Percentiles rank a stretch among this genome's conserved stretches.
phyloP scores from a whole-genome alignment of 768 basidiomycete genomes.

The Naganishia vishniacii region DNA sequence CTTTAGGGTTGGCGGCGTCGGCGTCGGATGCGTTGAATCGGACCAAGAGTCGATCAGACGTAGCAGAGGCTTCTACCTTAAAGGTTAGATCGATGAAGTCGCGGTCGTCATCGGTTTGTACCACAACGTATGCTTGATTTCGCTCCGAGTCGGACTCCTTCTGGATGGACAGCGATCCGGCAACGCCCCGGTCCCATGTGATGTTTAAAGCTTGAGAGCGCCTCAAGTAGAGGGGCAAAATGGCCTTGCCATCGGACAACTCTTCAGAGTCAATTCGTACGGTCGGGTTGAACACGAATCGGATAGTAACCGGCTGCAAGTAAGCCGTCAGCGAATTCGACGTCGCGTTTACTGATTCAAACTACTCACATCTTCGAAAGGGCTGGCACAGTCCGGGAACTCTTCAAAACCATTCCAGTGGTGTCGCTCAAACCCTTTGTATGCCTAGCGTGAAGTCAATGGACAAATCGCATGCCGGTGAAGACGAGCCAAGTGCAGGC shows the following conservation, averaged over 20 bases:
- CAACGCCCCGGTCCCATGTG: conserved; percentile 1
- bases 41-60: neutral
- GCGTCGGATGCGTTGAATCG: neutral
- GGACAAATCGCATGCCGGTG: conserved; percentile 11
- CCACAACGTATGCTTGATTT: neutral
- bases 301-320: conserved; percentile 5
- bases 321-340: neutral
- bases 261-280: neutral
- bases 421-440: neutral
- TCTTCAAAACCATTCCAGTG: neutral
- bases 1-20: neutral
- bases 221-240: conserved; percentile 1
- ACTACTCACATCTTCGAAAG: neutral
- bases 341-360: neutral
- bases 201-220: neutral
- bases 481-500: conserved; percentile 11
- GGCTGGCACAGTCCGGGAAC: neutral
- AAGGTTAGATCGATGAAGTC: no score
- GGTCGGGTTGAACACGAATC: neutral
- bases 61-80: neutral
- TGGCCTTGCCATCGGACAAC: neutral
- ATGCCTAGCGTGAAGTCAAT: neutral
- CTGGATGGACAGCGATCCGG: neutral
- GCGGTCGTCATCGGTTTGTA: neutral
- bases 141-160: neutral